Conservation (phyloP, 306 rosid species). For the Vicia sativa region DNA sequence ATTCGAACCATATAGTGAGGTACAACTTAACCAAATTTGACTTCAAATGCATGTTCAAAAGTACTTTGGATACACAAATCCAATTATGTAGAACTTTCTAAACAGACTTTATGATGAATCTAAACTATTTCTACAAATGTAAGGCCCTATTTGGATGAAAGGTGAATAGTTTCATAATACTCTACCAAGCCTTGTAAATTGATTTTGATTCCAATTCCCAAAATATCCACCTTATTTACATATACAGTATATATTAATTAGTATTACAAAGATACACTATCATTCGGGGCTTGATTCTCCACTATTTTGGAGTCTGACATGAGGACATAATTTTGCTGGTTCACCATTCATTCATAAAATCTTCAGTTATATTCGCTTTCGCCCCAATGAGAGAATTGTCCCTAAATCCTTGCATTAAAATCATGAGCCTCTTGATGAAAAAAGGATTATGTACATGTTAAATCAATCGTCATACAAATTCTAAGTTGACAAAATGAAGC, state of each 20-base stretch:
- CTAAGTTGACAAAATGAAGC: background rate
- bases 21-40: too few species aligned
- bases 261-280: constrained; percentile 37
- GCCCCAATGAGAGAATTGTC: constrained; percentile 70
- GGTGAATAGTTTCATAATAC: constrained; percentile 29
- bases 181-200: constrained; percentile 19
- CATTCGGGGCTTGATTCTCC: constrained; percentile 52
- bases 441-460: background rate
- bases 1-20: too few species aligned
- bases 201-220: constrained; percentile 34
- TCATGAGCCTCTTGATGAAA: constrained; percentile 2
- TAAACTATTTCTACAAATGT: too few species aligned
- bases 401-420: constrained; percentile 55
- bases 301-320: constrained; percentile 53
- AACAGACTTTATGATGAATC: constrained; percentile 33
- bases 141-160: constrained; percentile 28
- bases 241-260: constrained; percentile 25
- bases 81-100: background rate
- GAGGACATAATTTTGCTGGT: constrained; percentile 80
- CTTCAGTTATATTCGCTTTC: constrained; percentile 73
- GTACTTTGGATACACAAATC: too few species aligned
- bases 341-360: constrained; percentile 76
- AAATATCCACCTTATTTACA: constrained; percentile 31
- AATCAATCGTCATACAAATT: constrained; percentile 26
- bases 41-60: too few species aligned